These are phyloP conservation scores for Antitrichia curtipendula DNA, from an alignment of 225 moss, liverwort and hornwort species.

Conservation along the genomic window DNA sequence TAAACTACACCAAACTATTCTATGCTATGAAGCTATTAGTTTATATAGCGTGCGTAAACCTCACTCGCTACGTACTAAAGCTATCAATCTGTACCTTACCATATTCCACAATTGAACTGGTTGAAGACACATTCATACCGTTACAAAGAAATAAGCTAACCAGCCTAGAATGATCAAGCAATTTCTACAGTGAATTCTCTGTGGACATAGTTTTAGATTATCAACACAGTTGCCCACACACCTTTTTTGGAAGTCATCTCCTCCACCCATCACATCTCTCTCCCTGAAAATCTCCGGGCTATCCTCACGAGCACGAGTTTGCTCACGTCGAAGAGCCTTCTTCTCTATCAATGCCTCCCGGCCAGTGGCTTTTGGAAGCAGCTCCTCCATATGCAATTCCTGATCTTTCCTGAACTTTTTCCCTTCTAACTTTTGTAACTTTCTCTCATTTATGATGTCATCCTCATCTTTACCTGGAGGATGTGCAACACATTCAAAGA, in stretches of 20 bases:
- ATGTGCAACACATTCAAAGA: background rate
- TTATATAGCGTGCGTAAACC: background rate
- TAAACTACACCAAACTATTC: background rate
- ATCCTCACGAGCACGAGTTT: constrained; percentile 64
- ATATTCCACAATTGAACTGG: background rate
- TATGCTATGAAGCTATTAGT: background rate
- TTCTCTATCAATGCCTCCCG: constrained; percentile 66
- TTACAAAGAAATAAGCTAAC: background rate
- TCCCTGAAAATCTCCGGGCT: constrained; percentile 72
- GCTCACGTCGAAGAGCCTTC: constrained; percentile 72
- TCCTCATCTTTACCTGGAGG: constrained; percentile 46
- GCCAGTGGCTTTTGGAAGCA: constrained; percentile 77
- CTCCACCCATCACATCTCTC: constrained; percentile 87
- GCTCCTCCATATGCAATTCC: constrained; percentile 53
- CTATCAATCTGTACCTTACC: background rate
- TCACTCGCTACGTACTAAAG: background rate
- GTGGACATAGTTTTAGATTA: background rate
- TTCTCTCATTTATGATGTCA: constrained; percentile 35
- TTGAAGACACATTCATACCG: background rate
- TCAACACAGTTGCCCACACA: background rate
- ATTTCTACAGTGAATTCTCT: background rate
- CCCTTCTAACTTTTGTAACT: constrained; percentile 33
- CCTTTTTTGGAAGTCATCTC: constrained; percentile 78
- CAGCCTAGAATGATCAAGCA: background rate
- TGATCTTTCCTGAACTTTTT: constrained; percentile 61